A percentile compares a stretch with the other conserved stretches of the same genome.
These are phyloP conservation scores for Mycena floridula DNA, from an alignment of 768 basidiomycete species.

Conservation along the genomic window DNA sequence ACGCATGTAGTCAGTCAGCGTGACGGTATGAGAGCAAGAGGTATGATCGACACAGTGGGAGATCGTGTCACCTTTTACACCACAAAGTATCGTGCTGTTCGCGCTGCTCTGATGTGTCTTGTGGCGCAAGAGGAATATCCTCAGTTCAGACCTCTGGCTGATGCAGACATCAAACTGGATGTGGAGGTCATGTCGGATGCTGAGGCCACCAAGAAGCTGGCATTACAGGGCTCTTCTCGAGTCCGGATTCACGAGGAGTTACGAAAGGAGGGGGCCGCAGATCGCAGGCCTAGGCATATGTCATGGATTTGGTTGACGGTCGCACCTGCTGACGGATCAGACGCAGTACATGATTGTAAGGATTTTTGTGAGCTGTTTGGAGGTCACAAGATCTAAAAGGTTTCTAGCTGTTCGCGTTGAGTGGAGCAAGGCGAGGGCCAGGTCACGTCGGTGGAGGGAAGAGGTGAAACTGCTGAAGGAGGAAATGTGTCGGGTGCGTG, in stretches of 20 bases:
- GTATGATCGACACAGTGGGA: neutral
- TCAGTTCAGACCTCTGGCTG: neutral
- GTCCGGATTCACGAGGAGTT: too few species aligned
- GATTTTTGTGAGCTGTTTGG: neutral
- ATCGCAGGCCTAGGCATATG: neutral
- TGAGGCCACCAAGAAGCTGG: neutral
- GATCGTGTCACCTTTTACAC: neutral
- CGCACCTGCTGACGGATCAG: neutral
- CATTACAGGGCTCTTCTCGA: neutral
- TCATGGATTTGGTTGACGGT: neutral
- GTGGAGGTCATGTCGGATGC: neutral
- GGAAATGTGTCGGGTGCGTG: conserved; percentile 24
- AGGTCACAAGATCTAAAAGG: neutral
- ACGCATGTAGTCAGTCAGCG: neutral
- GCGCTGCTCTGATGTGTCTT: neutral
- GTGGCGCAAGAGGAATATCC: neutral
- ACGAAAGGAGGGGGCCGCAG: too few species aligned
- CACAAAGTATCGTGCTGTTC: neutral
- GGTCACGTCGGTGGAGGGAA: conserved; percentile 26
- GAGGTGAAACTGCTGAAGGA: conserved; percentile 26
- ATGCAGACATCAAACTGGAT: neutral
- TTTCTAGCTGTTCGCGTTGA: conserved; percentile 20
- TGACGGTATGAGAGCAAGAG: neutral
- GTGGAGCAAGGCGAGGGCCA: conserved; percentile 23
- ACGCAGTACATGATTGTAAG: neutral